These are phyloP conservation scores for Aspergillus nidulans DNA, from an alignment of 495 filamentous ascomycete genomes.

Conservation along the genomic window DNA sequence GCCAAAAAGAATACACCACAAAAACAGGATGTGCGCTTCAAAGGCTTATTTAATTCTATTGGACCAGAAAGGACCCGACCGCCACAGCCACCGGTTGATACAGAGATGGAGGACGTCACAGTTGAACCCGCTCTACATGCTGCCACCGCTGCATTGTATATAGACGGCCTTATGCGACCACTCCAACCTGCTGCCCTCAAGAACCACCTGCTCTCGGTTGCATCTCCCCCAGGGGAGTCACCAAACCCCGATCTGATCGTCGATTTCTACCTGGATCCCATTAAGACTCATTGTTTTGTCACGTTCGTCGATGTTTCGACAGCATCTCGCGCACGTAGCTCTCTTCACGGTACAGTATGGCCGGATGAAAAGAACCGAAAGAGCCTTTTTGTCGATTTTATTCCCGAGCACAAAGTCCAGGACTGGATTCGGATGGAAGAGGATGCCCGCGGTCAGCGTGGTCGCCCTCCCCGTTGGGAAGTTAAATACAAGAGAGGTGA, in stretches of 20 bases:
- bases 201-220: constrained; percentile 63
- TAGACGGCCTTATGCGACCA: constrained; percentile 86
- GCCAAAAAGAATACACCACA: constrained; percentile 15
- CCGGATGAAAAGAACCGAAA: constrained; percentile 83
- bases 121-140: constrained; percentile 71
- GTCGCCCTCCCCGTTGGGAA: constrained; percentile 60
- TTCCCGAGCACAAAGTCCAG: constrained; percentile 67
- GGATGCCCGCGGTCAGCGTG: constrained; percentile 40
- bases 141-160: constrained; percentile 83
- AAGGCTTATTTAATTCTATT: constrained; percentile 45
- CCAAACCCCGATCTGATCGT: constrained; percentile 51
- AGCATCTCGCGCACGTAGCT: constrained; percentile 72
- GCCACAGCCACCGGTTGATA: constrained; percentile 21
- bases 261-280: constrained; percentile 73
- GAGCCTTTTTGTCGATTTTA: constrained; percentile 83
- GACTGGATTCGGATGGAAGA: constrained; percentile 74
- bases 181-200: constrained; percentile 61
- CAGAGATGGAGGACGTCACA: constrained; percentile 39
- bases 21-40: constrained; percentile 49
- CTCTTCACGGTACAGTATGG: constrained; percentile 76
- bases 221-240: constrained; percentile 50
- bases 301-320: constrained; percentile 61
- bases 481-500: constrained; percentile 62
- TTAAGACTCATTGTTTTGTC: constrained; percentile 85
- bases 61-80: constrained; percentile 18